Conservation (phyloP, 2,329 filamentous ascomycete species). For the Penicillium rolfsii region DNA sequence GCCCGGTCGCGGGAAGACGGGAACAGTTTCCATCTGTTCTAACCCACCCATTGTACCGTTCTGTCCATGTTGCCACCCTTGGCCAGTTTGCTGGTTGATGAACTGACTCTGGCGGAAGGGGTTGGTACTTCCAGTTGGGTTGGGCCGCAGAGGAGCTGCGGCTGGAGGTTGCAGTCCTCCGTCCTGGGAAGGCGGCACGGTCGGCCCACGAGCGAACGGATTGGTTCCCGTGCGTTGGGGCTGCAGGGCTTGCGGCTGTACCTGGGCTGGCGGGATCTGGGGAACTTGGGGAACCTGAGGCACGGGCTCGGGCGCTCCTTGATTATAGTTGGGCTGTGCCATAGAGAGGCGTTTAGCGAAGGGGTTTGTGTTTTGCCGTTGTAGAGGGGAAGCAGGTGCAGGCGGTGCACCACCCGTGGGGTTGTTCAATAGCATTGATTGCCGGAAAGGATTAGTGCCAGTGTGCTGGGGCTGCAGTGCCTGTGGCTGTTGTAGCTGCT, state of each 20-base stretch:
- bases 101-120: slow-evolving; percentile 92
- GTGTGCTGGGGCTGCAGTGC: slow-evolving; percentile 47
- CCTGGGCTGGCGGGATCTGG: slow-evolving; percentile 40
- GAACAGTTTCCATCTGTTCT: slow-evolving; percentile 76
- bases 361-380: slow-evolving; percentile 78
- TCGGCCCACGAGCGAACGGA: slow-evolving; percentile 65
- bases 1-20: slow-evolving; percentile 82
- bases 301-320: slow-evolving; percentile 27
- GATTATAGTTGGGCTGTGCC: slow-evolving; percentile 30
- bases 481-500: slow-evolving; percentile 34
- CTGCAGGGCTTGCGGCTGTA: slow-evolving; percentile 50
- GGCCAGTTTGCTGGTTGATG: slow-evolving; percentile 83
- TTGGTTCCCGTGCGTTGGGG: slow-evolving; percentile 71
- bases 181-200: slow-evolving; percentile 45
- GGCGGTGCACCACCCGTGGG: slow-evolving; percentile 53
- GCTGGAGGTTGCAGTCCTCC: slow-evolving; percentile 39
- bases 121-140: slow-evolving; percentile 87
- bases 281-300: slow-evolving; percentile 44
- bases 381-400: slow-evolving; percentile 51
- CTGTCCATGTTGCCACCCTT: slow-evolving; percentile 79
- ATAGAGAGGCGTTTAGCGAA: slow-evolving; percentile 68
- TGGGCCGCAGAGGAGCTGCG: slow-evolving; percentile 63
- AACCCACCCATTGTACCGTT: slow-evolving; percentile 76
- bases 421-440: slow-evolving; percentile 71
- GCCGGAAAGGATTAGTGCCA: slow-evolving; percentile 86